Evolutionary conservation across 2,329 filamentous ascomycete species (phyloP).

Genomic region (Trichoderma breve): DNA sequence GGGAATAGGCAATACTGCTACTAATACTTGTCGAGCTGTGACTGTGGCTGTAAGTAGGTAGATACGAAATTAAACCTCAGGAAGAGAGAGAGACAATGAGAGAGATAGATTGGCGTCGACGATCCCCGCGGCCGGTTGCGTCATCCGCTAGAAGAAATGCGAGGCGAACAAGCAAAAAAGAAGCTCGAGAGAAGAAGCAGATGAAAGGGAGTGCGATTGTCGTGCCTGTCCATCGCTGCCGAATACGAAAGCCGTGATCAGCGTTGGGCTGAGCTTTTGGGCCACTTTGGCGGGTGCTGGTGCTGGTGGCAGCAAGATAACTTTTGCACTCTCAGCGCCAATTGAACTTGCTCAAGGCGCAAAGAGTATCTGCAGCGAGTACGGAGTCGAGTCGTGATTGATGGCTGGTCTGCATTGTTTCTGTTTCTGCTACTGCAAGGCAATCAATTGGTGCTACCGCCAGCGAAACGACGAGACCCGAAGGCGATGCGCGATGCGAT

Average conservation of each 20-base stretch:
- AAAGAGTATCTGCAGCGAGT: neutral
- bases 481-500: neutral
- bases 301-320: neutral
- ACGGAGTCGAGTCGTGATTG: neutral
- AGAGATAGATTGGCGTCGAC: neutral
- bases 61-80: neutral
- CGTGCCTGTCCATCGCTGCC: neutral
- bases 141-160: neutral
- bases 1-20: neutral
- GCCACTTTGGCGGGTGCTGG: neutral
- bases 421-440: neutral
- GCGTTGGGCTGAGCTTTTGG: neutral
- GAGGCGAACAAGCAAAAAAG: neutral
- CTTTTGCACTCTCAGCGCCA: neutral
- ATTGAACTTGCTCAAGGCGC: neutral
- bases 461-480: neutral
- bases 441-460: neutral
- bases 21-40: neutral
- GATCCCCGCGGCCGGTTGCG: neutral
- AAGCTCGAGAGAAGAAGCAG: neutral
- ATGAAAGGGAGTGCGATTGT: neutral
- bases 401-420: neutral
- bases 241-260: conserved; percentile 8
- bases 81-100: neutral
- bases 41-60: neutral